Percentiles rank a stretch among this genome's conserved stretches.
phyloP scores from a whole-genome alignment of 805 yeast species.

The Lachancea lanzarotensis region DNA sequence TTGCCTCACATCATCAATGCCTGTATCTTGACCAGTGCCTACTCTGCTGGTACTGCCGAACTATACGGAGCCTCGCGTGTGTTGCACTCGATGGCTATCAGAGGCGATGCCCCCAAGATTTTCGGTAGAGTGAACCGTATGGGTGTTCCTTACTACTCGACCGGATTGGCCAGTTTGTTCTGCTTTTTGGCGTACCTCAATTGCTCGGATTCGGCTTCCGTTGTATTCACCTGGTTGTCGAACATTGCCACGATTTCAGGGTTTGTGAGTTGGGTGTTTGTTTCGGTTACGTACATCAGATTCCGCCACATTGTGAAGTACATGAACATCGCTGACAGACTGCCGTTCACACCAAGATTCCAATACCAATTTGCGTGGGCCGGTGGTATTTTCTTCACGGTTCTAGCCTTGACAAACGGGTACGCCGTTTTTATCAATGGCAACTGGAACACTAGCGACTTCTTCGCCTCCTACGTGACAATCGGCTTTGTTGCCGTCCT shows the following conservation, averaged over 20 bases:
- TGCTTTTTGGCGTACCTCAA: slow-evolving; percentile 45
- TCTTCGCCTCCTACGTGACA: slow-evolving; percentile 67
- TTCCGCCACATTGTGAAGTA: slow-evolving; percentile 54
- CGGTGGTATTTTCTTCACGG: slow-evolving; percentile 30
- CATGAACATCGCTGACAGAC: slow-evolving; percentile 45
- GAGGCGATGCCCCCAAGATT: slow-evolving; percentile 44
- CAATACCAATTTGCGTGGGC: slow-evolving; percentile 44
- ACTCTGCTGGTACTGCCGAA: slow-evolving; percentile 35
- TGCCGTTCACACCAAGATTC: slow-evolving; percentile 42
- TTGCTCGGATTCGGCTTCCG: slow-evolving; percentile 41
- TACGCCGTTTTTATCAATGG: slow-evolving; percentile 54
- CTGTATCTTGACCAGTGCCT: slow-evolving; percentile 41
- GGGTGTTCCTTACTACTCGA: slow-evolving; percentile 45
- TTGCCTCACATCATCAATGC: slow-evolving; percentile 45
- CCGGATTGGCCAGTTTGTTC: slow-evolving; percentile 15
- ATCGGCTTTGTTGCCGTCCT: slow-evolving; percentile 39
- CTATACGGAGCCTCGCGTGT: slow-evolving; percentile 47
- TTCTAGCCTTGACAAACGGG: slow-evolving; percentile 66
- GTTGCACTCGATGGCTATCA: slow-evolving; percentile 36
- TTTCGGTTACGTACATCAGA: slow-evolving; percentile 44
- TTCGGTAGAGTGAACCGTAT: slow-evolving; percentile 39
- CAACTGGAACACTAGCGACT: slow-evolving; percentile 47
- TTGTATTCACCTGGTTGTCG: slow-evolving; percentile 56
- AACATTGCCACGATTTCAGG: slow-evolving; percentile 58
- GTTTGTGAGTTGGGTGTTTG: slow-evolving; percentile 49